A percentile compares a stretch with the other conserved stretches of the same genome.
These are phyloP conservation scores for Trypanosoma boissoni DNA, from an alignment of 208 protist species.

Conservation along the genomic window DNA sequence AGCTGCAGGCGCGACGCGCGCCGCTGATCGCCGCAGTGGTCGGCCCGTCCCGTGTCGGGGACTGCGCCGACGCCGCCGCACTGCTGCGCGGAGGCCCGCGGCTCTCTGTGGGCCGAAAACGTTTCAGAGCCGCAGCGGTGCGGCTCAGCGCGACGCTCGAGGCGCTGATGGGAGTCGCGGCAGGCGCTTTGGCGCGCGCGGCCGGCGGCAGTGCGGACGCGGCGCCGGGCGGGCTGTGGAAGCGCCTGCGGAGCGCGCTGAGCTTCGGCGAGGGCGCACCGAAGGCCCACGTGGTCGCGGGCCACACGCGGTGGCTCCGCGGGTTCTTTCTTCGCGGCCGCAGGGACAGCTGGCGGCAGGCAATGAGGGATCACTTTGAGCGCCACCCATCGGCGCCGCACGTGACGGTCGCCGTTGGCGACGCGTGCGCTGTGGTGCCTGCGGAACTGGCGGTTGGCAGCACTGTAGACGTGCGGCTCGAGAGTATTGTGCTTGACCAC, in stretches of 20 bases:
- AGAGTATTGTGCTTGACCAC: slow-evolving; percentile 65
- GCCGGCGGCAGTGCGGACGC: neutral
- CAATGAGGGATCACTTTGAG: slow-evolving; percentile 59
- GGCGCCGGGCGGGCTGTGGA: neutral
- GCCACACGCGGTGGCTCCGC: slow-evolving; percentile 68
- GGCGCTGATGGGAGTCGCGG: slow-evolving; percentile 10
- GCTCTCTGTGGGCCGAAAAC: too few species aligned
- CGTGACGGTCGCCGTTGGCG: slow-evolving; percentile 58
- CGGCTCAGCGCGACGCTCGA: neutral
- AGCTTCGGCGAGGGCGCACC: neutral
- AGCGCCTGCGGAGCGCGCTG: neutral
- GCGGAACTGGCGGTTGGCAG: slow-evolving; percentile 25
- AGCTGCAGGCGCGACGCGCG: neutral
- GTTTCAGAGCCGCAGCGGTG: neutral
- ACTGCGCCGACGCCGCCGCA: neutral
- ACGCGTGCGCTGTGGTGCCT: neutral
- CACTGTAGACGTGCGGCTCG: slow-evolving; percentile 33
- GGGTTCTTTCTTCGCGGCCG: slow-evolving; percentile 62
- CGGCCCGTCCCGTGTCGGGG: neutral
- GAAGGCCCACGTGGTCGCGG: slow-evolving; percentile 22
- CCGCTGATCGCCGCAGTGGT: slow-evolving; percentile 16
- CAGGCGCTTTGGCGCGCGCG: slow-evolving; percentile 4
- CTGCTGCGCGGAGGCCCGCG: neutral
- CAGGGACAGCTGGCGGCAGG: slow-evolving; percentile 16
- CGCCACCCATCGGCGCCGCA: slow-evolving; percentile 30